These are phyloP conservation scores for Tremellales sp. DNA, from an alignment of 1,284 basidiomycete genomes.

Conservation along the genomic window DNA sequence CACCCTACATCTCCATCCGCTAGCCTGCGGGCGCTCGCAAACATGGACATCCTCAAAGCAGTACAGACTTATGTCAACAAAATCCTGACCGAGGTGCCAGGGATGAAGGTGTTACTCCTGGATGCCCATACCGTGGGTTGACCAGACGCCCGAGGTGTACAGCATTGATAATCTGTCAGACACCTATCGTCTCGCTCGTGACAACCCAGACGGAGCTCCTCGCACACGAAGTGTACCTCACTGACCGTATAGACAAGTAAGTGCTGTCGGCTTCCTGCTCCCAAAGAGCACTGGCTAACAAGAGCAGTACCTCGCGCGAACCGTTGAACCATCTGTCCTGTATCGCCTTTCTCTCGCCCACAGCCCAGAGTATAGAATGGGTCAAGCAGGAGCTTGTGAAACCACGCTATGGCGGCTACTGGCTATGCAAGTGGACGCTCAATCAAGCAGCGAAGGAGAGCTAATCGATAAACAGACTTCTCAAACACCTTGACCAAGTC, in stretches of 20 bases:
- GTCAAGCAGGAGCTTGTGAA: slow-evolving; percentile 78
- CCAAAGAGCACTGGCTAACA: background rate
- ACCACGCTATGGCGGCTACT: slow-evolving; percentile 95
- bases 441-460: background rate
- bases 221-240: slow-evolving; percentile 96
- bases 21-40: slow-evolving; percentile 6
- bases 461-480: slow-evolving; percentile 63
- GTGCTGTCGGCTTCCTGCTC: slow-evolving; percentile 9
- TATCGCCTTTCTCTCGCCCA: slow-evolving; percentile 84
- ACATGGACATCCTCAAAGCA: slow-evolving; percentile 93
- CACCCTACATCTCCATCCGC: background rate
- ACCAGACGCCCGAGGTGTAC: background rate
- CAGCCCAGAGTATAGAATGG: slow-evolving; percentile 72
- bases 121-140: slow-evolving; percentile 84
- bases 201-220: slow-evolving; percentile 91
- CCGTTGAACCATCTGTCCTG: slow-evolving; percentile 95
- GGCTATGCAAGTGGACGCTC: slow-evolving; percentile 73
- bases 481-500: slow-evolving; percentile 88
- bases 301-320: slow-evolving; percentile 61
- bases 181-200: slow-evolving; percentile 93
- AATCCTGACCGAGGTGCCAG: slow-evolving; percentile 75
- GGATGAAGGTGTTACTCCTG: slow-evolving; percentile 97
- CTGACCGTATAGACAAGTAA: slow-evolving; percentile 89
- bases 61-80: slow-evolving; percentile 90
- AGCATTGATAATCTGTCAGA: slow-evolving; percentile 53